Evolutionary conservation across 148 eudicot species (phyloP), one percentile per base, ranked within the genome.

Genomic region (Tetragonia tetragonoides): DNA sequence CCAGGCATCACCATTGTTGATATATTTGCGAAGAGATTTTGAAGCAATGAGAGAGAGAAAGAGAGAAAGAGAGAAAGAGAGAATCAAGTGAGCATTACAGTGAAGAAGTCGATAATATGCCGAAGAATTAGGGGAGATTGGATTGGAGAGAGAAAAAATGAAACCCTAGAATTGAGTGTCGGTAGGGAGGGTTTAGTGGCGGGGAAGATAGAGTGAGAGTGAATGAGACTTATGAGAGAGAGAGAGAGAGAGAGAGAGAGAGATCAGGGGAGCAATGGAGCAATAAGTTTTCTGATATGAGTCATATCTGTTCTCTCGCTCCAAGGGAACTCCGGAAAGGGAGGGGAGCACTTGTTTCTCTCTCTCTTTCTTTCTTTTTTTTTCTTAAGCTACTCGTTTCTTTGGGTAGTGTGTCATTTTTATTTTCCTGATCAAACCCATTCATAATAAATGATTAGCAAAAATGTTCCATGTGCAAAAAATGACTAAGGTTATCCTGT

Each of bases 101-200:
- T 69, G 18, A 17, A 3, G 49, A 39, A 39, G 6, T 21, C 4
- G 42, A 72, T 18, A 42, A 72, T 21, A 40, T 4, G 23, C 28
- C 74, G 42, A 51, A 39, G 56, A 51, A 24, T 51, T 20, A 57
- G 75, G 63, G 44, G 10, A 72, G 53, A 49, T 21, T 54, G 49
- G 53, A 49, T 21, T 54, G 49, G 75, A 72, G 81, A 72, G 65
- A 78, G 71, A 72, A 51, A 78, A 72, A 24, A 28, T 28, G 34
- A 28, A 28, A 28, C 34, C 81, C 71, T 68, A 62, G 42, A 65
- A 72, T 64, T 5, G 12, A 7, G 81, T 79, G 81, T 72, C 77
- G 81, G 81, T 79, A 9, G 46, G n/a, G 1, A 40, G 76, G 12
- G 39, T 49, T 1, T 6, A 10, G 66, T 62, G 61, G 59, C 75